Conservation (phyloP, 176 grass and related monocot genomes). For the Panicum miliaceum region DNA sequence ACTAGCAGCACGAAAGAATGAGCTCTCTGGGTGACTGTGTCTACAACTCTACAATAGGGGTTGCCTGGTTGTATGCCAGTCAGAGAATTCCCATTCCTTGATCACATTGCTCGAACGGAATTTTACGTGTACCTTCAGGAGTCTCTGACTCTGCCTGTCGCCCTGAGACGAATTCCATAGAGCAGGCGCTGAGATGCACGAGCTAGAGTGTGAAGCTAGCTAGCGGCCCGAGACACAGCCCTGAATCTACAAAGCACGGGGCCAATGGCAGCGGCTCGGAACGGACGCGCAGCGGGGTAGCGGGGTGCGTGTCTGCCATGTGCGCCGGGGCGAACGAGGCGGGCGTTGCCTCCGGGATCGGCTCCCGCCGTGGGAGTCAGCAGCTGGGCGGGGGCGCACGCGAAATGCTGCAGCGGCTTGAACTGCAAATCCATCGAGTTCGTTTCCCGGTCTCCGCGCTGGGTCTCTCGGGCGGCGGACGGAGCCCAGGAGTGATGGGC, state of each 20-base stretch:
- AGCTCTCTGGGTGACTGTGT: no score
- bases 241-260: background rate
- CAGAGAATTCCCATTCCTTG: no score
- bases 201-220: background rate
- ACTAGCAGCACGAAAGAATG: background rate
- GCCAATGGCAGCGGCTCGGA: background rate
- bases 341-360: constrained; percentile 25
- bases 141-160: no score
- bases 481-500: constrained; percentile 32
- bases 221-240: background rate
- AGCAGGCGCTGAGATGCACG: background rate
- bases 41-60: no score
- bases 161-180: no score
- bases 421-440: background rate
- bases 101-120: no score
- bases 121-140: no score
- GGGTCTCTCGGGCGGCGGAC: background rate
- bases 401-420: background rate
- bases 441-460: constrained; percentile 1
- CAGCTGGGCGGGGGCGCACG: constrained; percentile 11
- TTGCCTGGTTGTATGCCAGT: no score
- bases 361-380: background rate
- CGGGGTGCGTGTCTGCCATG: constrained; percentile 28
- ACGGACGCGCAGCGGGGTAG: background rate
- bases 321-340: constrained; percentile 29